These are phyloP conservation scores for Verticillium klebahnii DNA, from an alignment of 2,329 filamentous ascomycete species.

Conservation along the genomic window DNA sequence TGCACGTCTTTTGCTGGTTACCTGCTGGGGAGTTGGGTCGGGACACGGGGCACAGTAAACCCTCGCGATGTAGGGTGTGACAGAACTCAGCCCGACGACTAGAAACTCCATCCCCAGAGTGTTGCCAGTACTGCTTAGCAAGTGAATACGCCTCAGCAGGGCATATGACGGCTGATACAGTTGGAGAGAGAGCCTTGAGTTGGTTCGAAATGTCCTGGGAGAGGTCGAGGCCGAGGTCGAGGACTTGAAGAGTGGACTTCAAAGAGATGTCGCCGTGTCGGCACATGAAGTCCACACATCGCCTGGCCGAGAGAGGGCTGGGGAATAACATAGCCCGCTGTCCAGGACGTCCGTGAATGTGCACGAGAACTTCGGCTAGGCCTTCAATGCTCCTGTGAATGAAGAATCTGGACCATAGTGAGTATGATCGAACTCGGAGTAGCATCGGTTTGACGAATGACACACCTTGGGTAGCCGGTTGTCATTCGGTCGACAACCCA, in stretches of 20 bases:
- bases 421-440: background rate
- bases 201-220: constrained; percentile 45
- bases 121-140: constrained; percentile 97
- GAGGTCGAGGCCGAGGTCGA: constrained; percentile 61
- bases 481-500: constrained; percentile 84
- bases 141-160: constrained; percentile 60
- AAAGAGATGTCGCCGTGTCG: constrained; percentile 50
- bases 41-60: constrained; percentile 41
- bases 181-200: constrained; percentile 51
- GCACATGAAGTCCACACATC: constrained; percentile 71
- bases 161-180: constrained; percentile 68
- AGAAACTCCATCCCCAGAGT: constrained; percentile 87
- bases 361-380: constrained; percentile 65
- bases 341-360: constrained; percentile 55
- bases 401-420: constrained; percentile 67
- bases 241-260: constrained; percentile 42
- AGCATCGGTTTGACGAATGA: constrained; percentile 9
- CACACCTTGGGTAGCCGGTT: constrained; percentile 82
- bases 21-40: constrained; percentile 19
- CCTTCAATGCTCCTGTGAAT: constrained; percentile 78
- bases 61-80: constrained; percentile 67
- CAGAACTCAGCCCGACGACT: constrained; percentile 91
- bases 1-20: constrained; percentile 38
- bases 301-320: constrained; percentile 60
- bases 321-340: constrained; percentile 82